A percentile compares a stretch with the other conserved stretches of the same genome.
phyloP scores from a whole-genome alignment of 2,329 filamentous ascomycete species.

The Nannizziopsis arthrosporioides region DNA sequence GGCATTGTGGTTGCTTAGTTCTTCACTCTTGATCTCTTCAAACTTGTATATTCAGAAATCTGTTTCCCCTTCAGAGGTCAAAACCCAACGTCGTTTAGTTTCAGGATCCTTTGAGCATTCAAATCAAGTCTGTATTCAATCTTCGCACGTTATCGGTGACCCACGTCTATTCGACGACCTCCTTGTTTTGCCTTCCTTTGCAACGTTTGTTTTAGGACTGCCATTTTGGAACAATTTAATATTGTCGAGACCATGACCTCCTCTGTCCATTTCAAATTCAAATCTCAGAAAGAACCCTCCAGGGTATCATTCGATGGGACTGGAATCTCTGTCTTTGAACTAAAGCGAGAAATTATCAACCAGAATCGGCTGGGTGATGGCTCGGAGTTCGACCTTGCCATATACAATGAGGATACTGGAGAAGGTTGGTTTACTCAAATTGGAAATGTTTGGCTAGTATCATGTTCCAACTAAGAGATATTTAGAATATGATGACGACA shows the following conservation, averaged over 20 bases:
- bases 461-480: constrained; percentile 7
- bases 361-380: constrained; percentile 90
- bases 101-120: too few species aligned
- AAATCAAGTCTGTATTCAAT: too few species aligned
- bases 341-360: constrained; percentile 96
- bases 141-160: too few species aligned
- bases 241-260: constrained; percentile 59
- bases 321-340: constrained; percentile 93
- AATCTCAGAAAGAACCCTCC: constrained; percentile 90
- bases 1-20: too few species aligned
- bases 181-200: neutral
- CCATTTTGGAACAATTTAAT: constrained; percentile 15
- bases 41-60: too few species aligned
- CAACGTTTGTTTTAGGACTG: constrained; percentile 4
- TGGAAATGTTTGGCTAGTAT: constrained; percentile 1
- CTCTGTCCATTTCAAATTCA: constrained; percentile 99
- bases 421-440: constrained; percentile 54
- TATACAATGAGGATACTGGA: constrained; percentile 82
- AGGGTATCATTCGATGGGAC: constrained; percentile 95
- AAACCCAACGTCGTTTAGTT: too few species aligned
- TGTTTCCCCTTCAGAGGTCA: too few species aligned
- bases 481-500: constrained; percentile 93
- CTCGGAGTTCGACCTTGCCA: constrained; percentile 88
- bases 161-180: too few species aligned
- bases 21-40: too few species aligned